Base-by-base conservation (phyloP, 2,329 filamentous ascomycete genomes). In the Neofusicoccum sp. region DNA sequence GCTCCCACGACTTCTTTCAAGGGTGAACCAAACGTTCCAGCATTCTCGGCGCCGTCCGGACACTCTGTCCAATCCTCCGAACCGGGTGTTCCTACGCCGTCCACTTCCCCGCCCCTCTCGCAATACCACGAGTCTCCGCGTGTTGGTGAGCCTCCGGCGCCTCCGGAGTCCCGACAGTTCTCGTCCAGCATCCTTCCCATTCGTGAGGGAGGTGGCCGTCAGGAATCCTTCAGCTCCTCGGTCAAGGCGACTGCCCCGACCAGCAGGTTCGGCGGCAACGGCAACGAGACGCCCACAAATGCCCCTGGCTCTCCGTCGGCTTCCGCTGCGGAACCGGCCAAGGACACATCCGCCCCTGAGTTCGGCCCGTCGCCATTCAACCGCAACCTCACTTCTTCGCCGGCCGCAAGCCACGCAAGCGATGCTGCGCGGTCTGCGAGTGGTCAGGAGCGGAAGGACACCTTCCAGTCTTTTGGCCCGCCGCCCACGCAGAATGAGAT, bases 131-230 rank as follows among this genome's bases (percentile, higher is more conserved):
- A 80, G 47, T 79, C 82, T 30, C 86, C 87, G 9, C 75, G 83
- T 61, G 79, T 80, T 43, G 77, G 76, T 53, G 86, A 90, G 44
- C 79, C 80, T 20, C 85, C 87, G 38, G 80, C 89, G 31, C 87
- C 88, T 24, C 84, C 89, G 12, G 87, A 89, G 72, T 89, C 89
- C 24, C 83, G 87, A 62, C 91, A 96, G 72, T 86, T 93, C 64
- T 91, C 84, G 61, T 90, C 91, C 5, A 87, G 84, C 69, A 89
- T 89, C 71, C 78, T 93, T 49, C 89, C 90, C 4, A 86, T 96
- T 66, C 79, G 80, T 45, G 80, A 82, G 60, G 82, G 84, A 12
- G 63, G 75, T 7, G 74, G 74, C 11, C 79, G 87, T 49, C 79
- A 82, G 51, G 87, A 90, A 63, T 91, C 90, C 2, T 78, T 89